Conservation (phyloP, 352 stramenopile genomes). For the Phytopythium chamaehyphon region DNA sequence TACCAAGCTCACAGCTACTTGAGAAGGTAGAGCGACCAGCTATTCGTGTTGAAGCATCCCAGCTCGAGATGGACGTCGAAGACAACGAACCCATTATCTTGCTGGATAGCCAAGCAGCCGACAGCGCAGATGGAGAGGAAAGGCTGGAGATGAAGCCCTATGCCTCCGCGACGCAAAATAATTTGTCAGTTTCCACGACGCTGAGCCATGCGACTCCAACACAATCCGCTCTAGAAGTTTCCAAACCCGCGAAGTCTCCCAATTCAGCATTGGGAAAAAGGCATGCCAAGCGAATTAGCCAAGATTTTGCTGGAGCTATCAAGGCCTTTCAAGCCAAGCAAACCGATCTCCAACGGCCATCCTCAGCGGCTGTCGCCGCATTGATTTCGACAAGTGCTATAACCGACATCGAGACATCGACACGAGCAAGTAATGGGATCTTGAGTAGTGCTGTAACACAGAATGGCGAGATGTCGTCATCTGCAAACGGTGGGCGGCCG, state of each 20-base stretch:
- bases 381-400: not conserved
- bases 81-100: conserved; percentile 7
- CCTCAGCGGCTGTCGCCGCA: conserved; percentile 1
- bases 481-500: not conserved
- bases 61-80: conserved; percentile 6
- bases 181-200: too few relatives aligned
- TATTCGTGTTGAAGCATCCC: not conserved
- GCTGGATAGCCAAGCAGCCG: not conserved
- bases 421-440: conserved; percentile 7
- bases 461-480: conserved; percentile 11
- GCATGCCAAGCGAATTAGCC: conserved; percentile 21
- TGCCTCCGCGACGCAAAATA: conserved; percentile 7
- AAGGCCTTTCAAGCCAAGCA: conserved; percentile 34
- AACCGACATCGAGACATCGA: not conserved
- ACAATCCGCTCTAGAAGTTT: too few relatives aligned
- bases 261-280: conserved; percentile 8
- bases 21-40: not conserved
- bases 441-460: conserved; percentile 11
- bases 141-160: conserved; percentile 39
- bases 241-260: not conserved
- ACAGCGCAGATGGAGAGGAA: conserved; percentile 26
- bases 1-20: conserved; percentile 11
- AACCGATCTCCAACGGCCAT: not conserved
- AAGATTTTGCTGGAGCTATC: conserved; percentile 51
- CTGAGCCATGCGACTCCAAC: too few relatives aligned